Conservation (phyloP, 2,329 filamentous ascomycete genomes). For the Hymenoscyphus infarciens region DNA sequence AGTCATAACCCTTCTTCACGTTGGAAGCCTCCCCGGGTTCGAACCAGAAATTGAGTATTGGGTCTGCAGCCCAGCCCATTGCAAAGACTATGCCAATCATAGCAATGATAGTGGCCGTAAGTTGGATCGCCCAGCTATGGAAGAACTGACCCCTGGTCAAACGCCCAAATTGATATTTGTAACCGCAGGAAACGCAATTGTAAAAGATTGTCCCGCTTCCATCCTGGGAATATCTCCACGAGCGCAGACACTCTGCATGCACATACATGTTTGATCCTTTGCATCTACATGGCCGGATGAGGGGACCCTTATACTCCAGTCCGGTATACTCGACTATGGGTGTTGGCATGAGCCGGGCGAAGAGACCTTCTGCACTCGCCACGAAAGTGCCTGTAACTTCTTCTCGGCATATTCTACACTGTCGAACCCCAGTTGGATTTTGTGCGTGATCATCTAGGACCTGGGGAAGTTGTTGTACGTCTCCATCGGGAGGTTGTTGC, state of each 20-base stretch:
- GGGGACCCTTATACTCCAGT: constrained; percentile 68
- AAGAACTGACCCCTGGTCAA: constrained; percentile 71
- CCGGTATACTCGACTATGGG: constrained; percentile 65
- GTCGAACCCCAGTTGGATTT: constrained; percentile 52
- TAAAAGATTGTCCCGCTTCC: constrained; percentile 49
- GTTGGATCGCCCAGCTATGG: constrained; percentile 62
- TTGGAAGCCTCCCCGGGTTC: constrained; percentile 59
- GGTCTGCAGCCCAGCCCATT: constrained; percentile 88
- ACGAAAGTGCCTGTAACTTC: constrained; percentile 57
- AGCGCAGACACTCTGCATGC: constrained; percentile 82
- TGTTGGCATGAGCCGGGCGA: constrained; percentile 48
- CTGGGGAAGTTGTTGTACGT: constrained; percentile 23
- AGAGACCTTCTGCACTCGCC: constrained; percentile 49
- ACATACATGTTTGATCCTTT: constrained; percentile 92
- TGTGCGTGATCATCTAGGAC: neutral
- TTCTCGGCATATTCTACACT: constrained; percentile 89
- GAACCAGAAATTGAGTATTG: constrained; percentile 83
- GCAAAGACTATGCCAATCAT: constrained; percentile 71
- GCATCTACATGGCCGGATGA: constrained; percentile 89
- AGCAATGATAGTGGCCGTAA: constrained; percentile 67
- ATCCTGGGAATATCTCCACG: constrained; percentile 60
- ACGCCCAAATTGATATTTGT: constrained; percentile 74
- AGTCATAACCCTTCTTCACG: neutral
- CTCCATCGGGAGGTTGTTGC: constrained; percentile 24
- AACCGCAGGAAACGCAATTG: constrained; percentile 84